Conservation (phyloP, 306 rosid species). For the Oxytropis ochrocephala region DNA sequence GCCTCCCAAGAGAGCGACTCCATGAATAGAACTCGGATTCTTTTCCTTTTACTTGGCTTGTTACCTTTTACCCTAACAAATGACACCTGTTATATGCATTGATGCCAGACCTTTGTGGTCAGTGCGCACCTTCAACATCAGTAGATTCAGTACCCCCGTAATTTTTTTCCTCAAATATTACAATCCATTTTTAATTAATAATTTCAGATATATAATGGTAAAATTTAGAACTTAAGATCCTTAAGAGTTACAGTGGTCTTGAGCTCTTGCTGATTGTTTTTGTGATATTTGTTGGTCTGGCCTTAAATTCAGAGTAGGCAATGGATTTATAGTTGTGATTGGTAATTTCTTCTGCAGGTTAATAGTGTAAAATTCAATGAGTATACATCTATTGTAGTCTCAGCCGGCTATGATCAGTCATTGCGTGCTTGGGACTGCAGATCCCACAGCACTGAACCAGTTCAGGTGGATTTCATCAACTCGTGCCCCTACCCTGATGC, state of each 20-base stretch:
- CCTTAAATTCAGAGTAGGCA: not conserved
- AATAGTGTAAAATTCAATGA: constrained; percentile 83
- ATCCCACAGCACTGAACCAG: constrained; percentile 83
- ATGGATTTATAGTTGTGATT: not conserved
- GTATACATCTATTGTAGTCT: constrained; percentile 73
- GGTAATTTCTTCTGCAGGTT: constrained; percentile 34
- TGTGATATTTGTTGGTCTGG: not conserved
- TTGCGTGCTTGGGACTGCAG: constrained; percentile 94
- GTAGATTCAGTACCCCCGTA: too few relatives aligned
- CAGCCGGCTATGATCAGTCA: constrained; percentile 89
- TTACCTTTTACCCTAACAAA: not conserved
- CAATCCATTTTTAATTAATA: not conserved
- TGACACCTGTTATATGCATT: not conserved
- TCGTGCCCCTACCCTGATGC: not conserved
- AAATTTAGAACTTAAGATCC: not conserved
- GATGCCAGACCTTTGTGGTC: not conserved
- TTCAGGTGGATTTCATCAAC: constrained; percentile 51
- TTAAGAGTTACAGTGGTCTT: not conserved
- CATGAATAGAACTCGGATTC: too few relatives aligned
- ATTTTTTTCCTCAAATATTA: not conserved
- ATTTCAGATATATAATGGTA: not conserved
- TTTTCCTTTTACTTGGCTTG: not conserved
- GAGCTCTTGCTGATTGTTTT: not conserved
- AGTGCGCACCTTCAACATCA: not conserved
- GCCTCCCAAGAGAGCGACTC: too few relatives aligned